A percentile compares a stretch with the other conserved stretches of the same genome.
These are phyloP conservation scores for Lachancea sp. DNA, from an alignment of 805 yeast genomes.

Conservation along the genomic window DNA sequence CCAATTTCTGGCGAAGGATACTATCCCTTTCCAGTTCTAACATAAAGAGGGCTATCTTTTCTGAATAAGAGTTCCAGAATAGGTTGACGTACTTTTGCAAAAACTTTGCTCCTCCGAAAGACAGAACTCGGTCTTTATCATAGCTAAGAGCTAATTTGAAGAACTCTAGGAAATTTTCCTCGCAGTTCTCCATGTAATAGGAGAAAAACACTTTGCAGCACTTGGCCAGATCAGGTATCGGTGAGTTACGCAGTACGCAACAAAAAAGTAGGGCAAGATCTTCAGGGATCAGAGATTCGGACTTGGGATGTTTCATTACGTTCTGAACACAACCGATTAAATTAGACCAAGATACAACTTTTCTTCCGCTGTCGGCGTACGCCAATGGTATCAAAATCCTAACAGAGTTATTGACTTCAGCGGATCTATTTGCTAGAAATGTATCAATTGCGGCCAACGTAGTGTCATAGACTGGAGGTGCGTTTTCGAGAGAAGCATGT, in stretches of 20 bases:
- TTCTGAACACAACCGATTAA: slow-evolving; percentile 13
- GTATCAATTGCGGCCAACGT: slow-evolving; percentile 22
- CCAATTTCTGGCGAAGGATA: slow-evolving; percentile 32
- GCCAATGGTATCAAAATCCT: slow-evolving; percentile 43
- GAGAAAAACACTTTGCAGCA: slow-evolving; percentile 41
- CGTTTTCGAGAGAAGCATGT: slow-evolving; percentile 47
- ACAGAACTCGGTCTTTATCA: slow-evolving; percentile 40
- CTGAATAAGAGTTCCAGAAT: slow-evolving; percentile 35
- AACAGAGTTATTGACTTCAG: slow-evolving; percentile 25
- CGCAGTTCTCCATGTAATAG: slow-evolving; percentile 35
- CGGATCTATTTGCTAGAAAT: slow-evolving; percentile 14
- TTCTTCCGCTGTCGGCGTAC: slow-evolving; percentile 68
- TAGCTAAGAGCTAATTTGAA: slow-evolving; percentile 33
- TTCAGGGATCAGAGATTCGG: slow-evolving; percentile 14
- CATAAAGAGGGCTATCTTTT: slow-evolving; percentile 40
- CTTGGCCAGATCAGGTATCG: slow-evolving; percentile 41
- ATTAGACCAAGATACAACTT: slow-evolving; percentile 47
- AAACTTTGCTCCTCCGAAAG: slow-evolving; percentile 37
- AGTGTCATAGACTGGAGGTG: slow-evolving; percentile 39
- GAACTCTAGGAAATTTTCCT: slow-evolving; percentile 43
- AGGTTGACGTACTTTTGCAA: slow-evolving; percentile 44
- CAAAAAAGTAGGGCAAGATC: slow-evolving; percentile 42
- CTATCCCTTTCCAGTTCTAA: slow-evolving; percentile 32
- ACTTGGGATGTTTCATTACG: slow-evolving; percentile 11
- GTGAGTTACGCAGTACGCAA: slow-evolving; percentile 50